A percentile compares a stretch with the other conserved stretches of the same genome.
phyloP scores from a whole-genome alignment of 495 filamentous ascomycete genomes.

The Podospora bellae-mahoneyi region DNA sequence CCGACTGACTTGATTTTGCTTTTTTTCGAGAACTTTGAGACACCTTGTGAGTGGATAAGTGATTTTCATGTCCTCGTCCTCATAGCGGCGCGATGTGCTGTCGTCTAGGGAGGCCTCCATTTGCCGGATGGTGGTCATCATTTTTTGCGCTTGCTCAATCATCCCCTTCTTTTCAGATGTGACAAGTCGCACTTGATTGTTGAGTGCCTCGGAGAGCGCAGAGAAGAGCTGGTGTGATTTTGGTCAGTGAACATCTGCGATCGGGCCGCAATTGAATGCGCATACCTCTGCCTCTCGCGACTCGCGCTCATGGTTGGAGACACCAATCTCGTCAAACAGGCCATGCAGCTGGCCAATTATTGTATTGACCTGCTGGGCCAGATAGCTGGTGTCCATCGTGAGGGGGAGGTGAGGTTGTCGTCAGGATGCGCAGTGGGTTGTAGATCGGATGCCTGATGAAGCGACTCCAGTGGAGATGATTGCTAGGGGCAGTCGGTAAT shows the following conservation, averaged over 20 bases:
- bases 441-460: constrained; percentile 5
- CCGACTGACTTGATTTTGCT: constrained; percentile 72
- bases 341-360: constrained; percentile 88
- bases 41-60: constrained; percentile 79
- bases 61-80: constrained; percentile 62
- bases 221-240: constrained; percentile 64
- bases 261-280: neutral
- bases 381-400: constrained; percentile 82
- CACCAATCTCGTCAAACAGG: constrained; percentile 93
- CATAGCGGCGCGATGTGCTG: constrained; percentile 51
- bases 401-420: neutral
- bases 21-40: constrained; percentile 75
- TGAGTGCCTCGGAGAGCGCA: constrained; percentile 80
- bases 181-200: constrained; percentile 77
- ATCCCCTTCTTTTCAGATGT: constrained; percentile 82
- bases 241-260: neutral
- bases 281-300: constrained; percentile 76
- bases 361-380: constrained; percentile 88
- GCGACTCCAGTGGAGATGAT: constrained; percentile 8
- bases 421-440: constrained; percentile 1
- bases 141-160: constrained; percentile 78
- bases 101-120: constrained; percentile 91
- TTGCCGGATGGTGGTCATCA: constrained; percentile 80
- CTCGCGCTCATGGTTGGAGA: constrained; percentile 85
- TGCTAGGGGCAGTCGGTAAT: constrained; percentile 2